These are phyloP conservation scores for Xylaria intraflava DNA, from an alignment of 495 filamentous ascomycete species.

Conservation along the genomic window DNA sequence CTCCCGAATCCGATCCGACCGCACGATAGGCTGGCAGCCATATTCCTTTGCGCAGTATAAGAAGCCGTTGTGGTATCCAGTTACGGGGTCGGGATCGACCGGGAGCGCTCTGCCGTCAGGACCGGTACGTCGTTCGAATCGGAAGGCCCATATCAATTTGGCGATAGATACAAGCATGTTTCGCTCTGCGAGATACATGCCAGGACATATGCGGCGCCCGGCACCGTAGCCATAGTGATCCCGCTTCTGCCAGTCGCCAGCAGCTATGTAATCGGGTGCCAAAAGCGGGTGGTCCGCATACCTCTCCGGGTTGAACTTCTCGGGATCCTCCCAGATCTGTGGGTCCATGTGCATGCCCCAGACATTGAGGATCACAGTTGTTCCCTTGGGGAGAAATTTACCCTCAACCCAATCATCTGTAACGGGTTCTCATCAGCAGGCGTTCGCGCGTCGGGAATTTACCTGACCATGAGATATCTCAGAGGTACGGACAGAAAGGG, in stretches of 20 bases:
- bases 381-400: conserved; percentile 37
- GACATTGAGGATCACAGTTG: conserved; percentile 38
- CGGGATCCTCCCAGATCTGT: conserved; percentile 33
- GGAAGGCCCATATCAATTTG: too few species aligned
- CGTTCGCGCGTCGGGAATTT: too few species aligned
- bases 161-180: too few species aligned
- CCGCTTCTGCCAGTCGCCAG: conserved; percentile 3
- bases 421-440: conserved; percentile 5
- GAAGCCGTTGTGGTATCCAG: conserved; percentile 31
- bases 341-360: conserved; percentile 32
- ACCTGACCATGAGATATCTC: too few species aligned
- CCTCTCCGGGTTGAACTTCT: conserved; percentile 40
- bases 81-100: conserved; percentile 13
- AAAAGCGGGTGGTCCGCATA: conserved; percentile 9
- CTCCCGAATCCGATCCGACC: conserved; percentile 24
- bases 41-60: conserved; percentile 33
- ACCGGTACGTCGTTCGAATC: too few species aligned
- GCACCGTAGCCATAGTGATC: too few species aligned
- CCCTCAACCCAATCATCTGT: conserved; percentile 36
- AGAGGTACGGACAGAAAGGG: too few species aligned
- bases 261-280: background rate
- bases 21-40: conserved; percentile 20
- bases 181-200: too few species aligned
- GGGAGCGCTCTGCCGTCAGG: conserved; percentile 11
- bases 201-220: too few species aligned